A percentile compares a stretch with the other conserved stretches of the same genome.
Conservation (phyloP, 345 rosid genomes). For the Pugionium dolabratum region DNA sequence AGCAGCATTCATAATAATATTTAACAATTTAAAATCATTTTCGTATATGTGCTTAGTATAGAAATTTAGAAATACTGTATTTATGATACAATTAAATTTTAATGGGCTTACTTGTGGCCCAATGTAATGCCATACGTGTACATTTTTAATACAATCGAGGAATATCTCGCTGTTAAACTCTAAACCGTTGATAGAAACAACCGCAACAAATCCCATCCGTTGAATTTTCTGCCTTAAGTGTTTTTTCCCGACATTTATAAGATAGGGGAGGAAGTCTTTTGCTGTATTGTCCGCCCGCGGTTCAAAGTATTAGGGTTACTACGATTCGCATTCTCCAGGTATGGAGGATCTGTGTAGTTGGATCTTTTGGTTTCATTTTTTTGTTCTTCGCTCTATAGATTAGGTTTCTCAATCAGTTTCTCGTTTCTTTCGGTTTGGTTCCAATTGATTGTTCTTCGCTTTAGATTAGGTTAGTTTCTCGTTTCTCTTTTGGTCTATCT, state of each 20-base stretch:
- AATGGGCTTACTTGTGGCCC: conserved; percentile 21
- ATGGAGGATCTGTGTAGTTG: background rate
- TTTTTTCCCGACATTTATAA: conserved; percentile 3
- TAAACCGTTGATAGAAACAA: conserved; percentile 26
- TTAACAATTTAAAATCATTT: too few species aligned
- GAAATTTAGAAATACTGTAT: too few species aligned
- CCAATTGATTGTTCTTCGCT: background rate
- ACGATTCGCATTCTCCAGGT: conserved; percentile 29
- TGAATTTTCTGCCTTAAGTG: conserved; percentile 26
- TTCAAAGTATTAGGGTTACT: conserved; percentile 36
- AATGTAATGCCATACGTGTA: background rate
- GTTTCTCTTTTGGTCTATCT: background rate
- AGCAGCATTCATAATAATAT: too few species aligned
- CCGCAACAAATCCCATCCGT: conserved; percentile 15
- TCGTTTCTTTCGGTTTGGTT: too few species aligned
- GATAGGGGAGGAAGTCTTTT: conserved; percentile 9
- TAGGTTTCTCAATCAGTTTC: conserved; percentile 7
- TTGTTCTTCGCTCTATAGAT: background rate
- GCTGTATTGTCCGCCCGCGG: conserved; percentile 16
- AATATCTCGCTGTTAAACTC: background rate
- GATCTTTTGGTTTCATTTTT: background rate
- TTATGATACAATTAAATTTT: background rate
- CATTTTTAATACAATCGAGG: conserved; percentile 12
- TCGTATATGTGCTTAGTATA: too few species aligned
- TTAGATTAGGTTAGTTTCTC: background rate